Base-by-base conservation (phyloP, 192 early-diverging fungal species). In the Linnemannia zychae region DNA sequence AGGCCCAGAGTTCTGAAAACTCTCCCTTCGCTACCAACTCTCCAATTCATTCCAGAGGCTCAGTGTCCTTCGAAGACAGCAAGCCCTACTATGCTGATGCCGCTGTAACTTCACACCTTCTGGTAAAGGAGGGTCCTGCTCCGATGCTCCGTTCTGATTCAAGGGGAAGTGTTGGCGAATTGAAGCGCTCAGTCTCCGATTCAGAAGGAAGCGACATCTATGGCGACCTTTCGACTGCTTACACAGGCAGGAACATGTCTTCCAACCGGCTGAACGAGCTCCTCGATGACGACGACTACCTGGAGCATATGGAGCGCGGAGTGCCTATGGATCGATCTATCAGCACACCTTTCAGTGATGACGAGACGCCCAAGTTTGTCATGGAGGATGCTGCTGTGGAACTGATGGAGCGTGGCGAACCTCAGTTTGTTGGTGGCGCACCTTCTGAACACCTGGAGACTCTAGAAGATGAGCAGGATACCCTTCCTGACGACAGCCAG, bases 231-330 rank as follows among this genome's bases (percentile, higher is more conserved):
- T 85, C 83, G 36, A 85, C 83, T 22, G 77, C 83, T 0, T 78
- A 74, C 31, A 13, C 66, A 4, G 50, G 34, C 40, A 76, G 67
- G 24, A 76, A 70, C 47, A 71, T 69, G 28, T 79, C 83, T 15
- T 85, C 74, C 2, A 85, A 85, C 46, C 77, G 83, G 9, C 37
- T 85, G 47, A 79, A 85, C 37, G 83, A 85, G 49, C 70, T 79
- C 22, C 57, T 79, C 18, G 83, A 85, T 31, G 83, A 85, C 50
- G 83, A 85, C 33, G 83, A 85, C 37, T 79, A 75, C 38, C 60
- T 85, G 69, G 83, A 85, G 33, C 83, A 85, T 18, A 85, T 85
- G 83, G 83, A 85, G 53, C 83, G 83, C 0, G 83, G 83, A 34
- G 83, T 85, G 0, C 83, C 83, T 20, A 85, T 85, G 83, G 72